Percentiles rank a stretch among this genome's conserved stretches.
Conservation (phyloP, 768 basidiomycete genomes). For the Phanerochaete carnosa region DNA sequence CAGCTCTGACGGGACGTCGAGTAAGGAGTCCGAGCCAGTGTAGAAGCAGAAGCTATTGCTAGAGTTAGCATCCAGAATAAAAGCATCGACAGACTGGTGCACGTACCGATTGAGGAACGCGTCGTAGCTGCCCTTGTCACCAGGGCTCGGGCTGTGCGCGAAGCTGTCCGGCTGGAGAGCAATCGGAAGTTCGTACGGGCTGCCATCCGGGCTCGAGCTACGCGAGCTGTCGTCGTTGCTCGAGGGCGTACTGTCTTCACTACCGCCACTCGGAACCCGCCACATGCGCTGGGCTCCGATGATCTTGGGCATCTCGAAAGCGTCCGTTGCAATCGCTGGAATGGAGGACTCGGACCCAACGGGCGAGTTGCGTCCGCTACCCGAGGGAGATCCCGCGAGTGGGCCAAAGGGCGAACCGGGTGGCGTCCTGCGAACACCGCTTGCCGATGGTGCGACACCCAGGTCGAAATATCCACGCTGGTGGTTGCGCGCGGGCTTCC, state of each 20-base stretch:
- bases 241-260: conserved; percentile 45
- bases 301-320: not conserved
- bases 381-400: conserved; percentile 1
- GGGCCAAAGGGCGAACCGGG: conserved; percentile 38
- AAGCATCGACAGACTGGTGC: not conserved
- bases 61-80: not conserved
- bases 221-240: conserved; percentile 40
- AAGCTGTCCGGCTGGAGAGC: conserved; percentile 6
- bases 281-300: conserved; percentile 13
- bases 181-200: conserved; percentile 13
- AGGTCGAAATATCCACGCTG: conserved; percentile 56
- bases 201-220: conserved; percentile 15
- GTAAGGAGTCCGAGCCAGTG: conserved; percentile 50
- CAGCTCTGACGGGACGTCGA: conserved; percentile 28
- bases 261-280: conserved; percentile 21
- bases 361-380: conserved; percentile 1
- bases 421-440: conserved; percentile 41
- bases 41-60: conserved; percentile 72
- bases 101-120: conserved; percentile 65
- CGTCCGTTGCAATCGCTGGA: not conserved
- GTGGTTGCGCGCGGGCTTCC: conserved; percentile 42
- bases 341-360: not conserved
- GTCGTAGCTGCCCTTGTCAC: conserved; percentile 40
- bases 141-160: conserved; percentile 15
- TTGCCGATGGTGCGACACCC: conserved; percentile 23